phyloP scores from a whole-genome alignment of 495 filamentous ascomycete genomes.

The Cairneyella variabilis region DNA sequence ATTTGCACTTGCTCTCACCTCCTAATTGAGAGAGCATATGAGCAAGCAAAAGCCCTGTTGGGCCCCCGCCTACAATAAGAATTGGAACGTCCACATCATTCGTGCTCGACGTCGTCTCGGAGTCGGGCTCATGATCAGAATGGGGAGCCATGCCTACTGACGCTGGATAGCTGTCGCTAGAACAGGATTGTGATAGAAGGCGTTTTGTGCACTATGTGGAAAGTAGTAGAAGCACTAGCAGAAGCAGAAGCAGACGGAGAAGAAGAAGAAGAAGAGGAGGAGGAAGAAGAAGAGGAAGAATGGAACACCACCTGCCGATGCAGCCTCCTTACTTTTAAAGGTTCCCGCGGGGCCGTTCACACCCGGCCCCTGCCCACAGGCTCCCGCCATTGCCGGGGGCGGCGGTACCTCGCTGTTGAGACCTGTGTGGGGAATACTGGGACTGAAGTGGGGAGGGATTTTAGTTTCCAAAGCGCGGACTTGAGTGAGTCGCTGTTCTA shows the following conservation, averaged over 20 bases:
- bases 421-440: not conserved
- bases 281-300: too few species aligned
- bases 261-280: too few species aligned
- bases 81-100: conserved; percentile 22
- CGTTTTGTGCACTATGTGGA: not conserved
- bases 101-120: not conserved
- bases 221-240: not conserved
- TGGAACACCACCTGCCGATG: not conserved
- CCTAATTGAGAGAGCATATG: conserved; percentile 24
- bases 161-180: not conserved
- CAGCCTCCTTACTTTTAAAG: not conserved
- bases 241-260: too few species aligned
- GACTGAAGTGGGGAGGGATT: not conserved
- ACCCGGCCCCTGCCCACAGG: not conserved
- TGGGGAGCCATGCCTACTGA: conserved; percentile 10
- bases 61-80: conserved; percentile 35
- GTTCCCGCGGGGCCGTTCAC: not conserved
- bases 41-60: conserved; percentile 30
- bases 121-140: conserved; percentile 1
- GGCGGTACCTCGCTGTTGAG: not conserved
- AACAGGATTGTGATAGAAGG: not conserved
- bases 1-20: conserved; percentile 1
- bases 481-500: not conserved
- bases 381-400: not conserved
- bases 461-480: not conserved